Base-by-base conservation (phyloP, 208 protist species). In the Trypanosoma caninum region DNA sequence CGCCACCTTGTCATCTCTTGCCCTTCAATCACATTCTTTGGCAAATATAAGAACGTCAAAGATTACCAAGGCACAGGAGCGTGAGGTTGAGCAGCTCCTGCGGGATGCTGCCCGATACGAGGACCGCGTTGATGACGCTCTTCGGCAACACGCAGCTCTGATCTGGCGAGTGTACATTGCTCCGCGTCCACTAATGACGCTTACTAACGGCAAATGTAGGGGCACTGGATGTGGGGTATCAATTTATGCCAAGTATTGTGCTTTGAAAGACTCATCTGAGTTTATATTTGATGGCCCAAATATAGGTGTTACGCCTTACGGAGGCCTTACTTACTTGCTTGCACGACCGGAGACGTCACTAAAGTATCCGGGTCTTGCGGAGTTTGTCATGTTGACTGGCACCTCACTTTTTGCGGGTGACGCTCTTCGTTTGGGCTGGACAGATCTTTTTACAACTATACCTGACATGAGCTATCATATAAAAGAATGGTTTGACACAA, bases 331-430 rank as follows among this genome's bases (percentile, higher is more conserved):
- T 13, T 85, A 76, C 11, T 70, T 92, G 13, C 78, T 97, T 40
- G 79, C 87, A 18, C 83, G 89, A 2, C 77, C 79, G 0, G 91
- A 93, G 65, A 93, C 84, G 20, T 91, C 86, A 11, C 74, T 94
- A 27, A 97, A 97, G 71, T 95, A 82, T 62, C 91, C 91, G 10
- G 91, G 91, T 11, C 70, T 97, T 5, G 84, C 91, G 25, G 88
- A 97, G 74, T 97, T 95, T 62, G 73, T 94, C 18, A 74, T 93
- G 73, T 75, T 97, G 41, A 95, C 91, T 2, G 91, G 91, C 13
- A 82, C 84, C 23, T 89, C 87, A 7, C 83, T 97, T 45, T 95
- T 94, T 65, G 87, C 87, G 30, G 91, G 91, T 13, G 91, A 97
- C 42, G 91, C 76, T 25, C 76, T 94, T 33, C 78, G 89, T 13